Conservation (phyloP, 164 flowering plant genomes). For the Nymphaea colorata region DNA sequence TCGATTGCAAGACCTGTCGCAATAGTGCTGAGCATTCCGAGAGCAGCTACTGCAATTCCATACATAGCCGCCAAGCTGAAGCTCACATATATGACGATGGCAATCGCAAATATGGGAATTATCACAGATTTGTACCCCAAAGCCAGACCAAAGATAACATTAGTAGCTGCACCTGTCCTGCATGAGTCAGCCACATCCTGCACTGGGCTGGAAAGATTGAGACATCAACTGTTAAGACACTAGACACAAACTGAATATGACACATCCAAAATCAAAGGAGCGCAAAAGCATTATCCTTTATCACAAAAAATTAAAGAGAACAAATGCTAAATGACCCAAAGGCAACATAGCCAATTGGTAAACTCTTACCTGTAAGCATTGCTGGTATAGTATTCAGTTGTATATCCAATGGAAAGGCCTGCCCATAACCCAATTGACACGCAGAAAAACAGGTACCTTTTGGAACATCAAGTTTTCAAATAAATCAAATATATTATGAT, state of each 20-base stretch:
- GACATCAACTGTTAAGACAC: neutral
- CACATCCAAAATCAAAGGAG: neutral
- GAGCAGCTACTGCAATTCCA: slow-evolving; percentile 75
- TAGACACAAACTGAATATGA: neutral
- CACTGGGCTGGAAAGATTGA: slow-evolving; percentile 47
- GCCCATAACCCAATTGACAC: slow-evolving; percentile 71
- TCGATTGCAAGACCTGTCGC: slow-evolving; percentile 81
- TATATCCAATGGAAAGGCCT: slow-evolving; percentile 61
- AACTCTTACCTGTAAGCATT: slow-evolving; percentile 54
- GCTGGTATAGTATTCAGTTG: slow-evolving; percentile 69
- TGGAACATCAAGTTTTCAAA: slow-evolving; percentile 1
- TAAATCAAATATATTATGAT: neutral
- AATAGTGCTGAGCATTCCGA: slow-evolving; percentile 82
- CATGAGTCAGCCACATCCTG: slow-evolving; percentile 86
- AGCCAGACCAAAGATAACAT: slow-evolving; percentile 77
- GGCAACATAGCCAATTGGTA: too few relatives aligned
- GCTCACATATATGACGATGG: slow-evolving; percentile 61
- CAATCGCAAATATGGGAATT: slow-evolving; percentile 74
- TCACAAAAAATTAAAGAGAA: neutral
- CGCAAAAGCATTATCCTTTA: neutral
- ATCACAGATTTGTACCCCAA: slow-evolving; percentile 82
- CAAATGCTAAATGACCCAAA: too few relatives aligned
- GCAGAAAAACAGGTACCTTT: slow-evolving; percentile 59
- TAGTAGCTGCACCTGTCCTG: slow-evolving; percentile 80
- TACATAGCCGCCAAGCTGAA: slow-evolving; percentile 83